A percentile compares a stretch with the other conserved stretches of the same genome.
Evolutionary conservation across 2,329 filamentous ascomycete genomes (phyloP).

Genomic region (Fusarium sp.): DNA sequence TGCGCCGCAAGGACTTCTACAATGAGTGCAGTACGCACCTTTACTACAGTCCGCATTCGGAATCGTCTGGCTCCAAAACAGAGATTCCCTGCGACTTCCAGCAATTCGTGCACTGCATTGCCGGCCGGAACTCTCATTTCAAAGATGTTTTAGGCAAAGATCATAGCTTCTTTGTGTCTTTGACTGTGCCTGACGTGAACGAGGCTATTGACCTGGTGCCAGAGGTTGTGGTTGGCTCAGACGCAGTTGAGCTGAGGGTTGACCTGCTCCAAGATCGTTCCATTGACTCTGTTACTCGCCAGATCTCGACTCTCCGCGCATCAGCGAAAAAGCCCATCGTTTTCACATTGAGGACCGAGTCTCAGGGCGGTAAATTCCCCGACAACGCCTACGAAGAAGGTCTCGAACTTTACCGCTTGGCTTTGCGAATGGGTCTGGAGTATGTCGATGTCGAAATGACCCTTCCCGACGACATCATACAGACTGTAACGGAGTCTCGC

Average conservation of each 20-base stretch:
- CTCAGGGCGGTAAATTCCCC: conserved; percentile 90
- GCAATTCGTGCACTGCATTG: conserved; percentile 56
- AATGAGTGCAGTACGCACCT: conserved; percentile 93
- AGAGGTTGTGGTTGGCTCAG: conserved; percentile 82
- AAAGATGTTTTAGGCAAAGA: conserved; percentile 62
- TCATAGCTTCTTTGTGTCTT: conserved; percentile 91
- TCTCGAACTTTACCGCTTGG: conserved; percentile 79
- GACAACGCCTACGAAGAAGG: conserved; percentile 80
- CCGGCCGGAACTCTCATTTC: conserved; percentile 61
- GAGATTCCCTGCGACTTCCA: conserved; percentile 53
- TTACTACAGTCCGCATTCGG: conserved; percentile 82
- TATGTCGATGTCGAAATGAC: conserved; percentile 95
- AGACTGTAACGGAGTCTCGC: conserved; percentile 73
- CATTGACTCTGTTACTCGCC: conserved; percentile 82
- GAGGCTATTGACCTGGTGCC: conserved; percentile 74
- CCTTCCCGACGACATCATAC: conserved; percentile 80
- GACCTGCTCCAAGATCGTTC: conserved; percentile 85
- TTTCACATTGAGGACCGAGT: conserved; percentile 88
- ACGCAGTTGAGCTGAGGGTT: conserved; percentile 94
- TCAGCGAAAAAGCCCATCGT: conserved; percentile 83
- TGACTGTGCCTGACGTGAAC: conserved; percentile 83
- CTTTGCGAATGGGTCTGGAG: conserved; percentile 86
- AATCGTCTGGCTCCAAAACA: conserved; percentile 38
- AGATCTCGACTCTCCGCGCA: conserved; percentile 83
- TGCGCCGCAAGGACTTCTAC: conserved; percentile 90